Evolutionary conservation across 1,284 basidiomycete genomes (phyloP).

Genomic region (Naganishia cerealis): DNA sequence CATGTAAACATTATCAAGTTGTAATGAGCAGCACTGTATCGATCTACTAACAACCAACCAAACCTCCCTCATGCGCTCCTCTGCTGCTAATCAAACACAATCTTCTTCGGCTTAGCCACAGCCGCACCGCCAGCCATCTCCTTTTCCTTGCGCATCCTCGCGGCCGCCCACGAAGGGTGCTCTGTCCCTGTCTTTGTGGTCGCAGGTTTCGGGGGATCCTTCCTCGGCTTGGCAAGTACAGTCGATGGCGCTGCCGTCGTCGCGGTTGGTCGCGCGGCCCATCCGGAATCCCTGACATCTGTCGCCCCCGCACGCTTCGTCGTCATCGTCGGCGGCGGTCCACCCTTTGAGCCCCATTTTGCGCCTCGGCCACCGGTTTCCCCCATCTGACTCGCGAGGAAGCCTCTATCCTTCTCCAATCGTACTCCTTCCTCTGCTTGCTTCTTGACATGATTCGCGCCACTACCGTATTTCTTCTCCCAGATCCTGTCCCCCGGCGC

Average conservation of each 20-base stretch:
- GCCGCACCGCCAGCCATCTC: constrained; percentile 38
- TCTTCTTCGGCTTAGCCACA: constrained; percentile 57
- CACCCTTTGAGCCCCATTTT: constrained; percentile 25
- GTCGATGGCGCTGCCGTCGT: constrained; percentile 23
- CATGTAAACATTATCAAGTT: too few species aligned
- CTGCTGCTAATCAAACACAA: constrained; percentile 55
- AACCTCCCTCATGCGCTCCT: neutral
- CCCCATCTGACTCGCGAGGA: constrained; percentile 29
- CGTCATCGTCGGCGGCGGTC: too few species aligned
- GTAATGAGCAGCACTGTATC: too few species aligned
- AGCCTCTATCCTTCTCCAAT: constrained; percentile 11
- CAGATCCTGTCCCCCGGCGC: constrained; percentile 67
- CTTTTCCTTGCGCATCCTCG: constrained; percentile 69
- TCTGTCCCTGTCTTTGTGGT: constrained; percentile 46
- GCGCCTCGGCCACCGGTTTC: neutral
- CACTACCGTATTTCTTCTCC: constrained; percentile 91
- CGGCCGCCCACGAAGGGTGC: constrained; percentile 93
- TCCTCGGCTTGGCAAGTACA: constrained; percentile 18
- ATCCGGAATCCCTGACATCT: constrained; percentile 45
- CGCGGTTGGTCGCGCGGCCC: constrained; percentile 35
- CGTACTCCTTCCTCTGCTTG: constrained; percentile 38
- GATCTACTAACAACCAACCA: neutral
- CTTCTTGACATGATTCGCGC: constrained; percentile 85
- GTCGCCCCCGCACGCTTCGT: constrained; percentile 31
- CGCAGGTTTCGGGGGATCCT: constrained; percentile 33